Base-by-base conservation (phyloP, 225 moss, liverwort and hornwort genomes). In the Sphagnum contortum region DNA sequence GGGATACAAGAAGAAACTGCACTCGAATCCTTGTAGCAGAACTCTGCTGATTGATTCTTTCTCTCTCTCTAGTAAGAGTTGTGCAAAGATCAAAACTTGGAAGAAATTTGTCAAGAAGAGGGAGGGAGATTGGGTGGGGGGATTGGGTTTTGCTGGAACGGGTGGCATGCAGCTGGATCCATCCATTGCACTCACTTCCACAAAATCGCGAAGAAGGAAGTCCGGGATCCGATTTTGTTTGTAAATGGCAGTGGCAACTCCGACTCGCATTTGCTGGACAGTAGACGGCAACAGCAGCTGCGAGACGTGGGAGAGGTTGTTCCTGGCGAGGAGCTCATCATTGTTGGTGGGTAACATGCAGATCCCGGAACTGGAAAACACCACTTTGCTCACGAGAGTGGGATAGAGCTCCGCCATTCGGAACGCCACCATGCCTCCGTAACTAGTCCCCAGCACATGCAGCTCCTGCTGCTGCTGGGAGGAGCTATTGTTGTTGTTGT, bases 401-500 rank as follows among this genome's bases (percentile, higher is more conserved):
- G 93, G 93, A 45, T 75, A 94, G 5, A 69, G 63, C 66, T 83
- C 73, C 44, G 93, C 90, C 90, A 94, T 79, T 57, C 93, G 84
- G 57, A 81, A 94, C 3, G 93, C 93, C 54, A 94, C 93, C 78
- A 90, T 80, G 10, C 88, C 90, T 50, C 93, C 93, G 51, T 94
- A 90, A 72, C 90, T 88, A 8, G 86, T 78, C 14, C 90, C 93
- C n/a, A 94, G 82, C 3, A 90, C 84, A 59, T 87, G 79, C 48
- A 88, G 75, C 70, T 77, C 86, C 50, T 91, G 81, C 29, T 29
- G 29, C 0, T 29, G 29, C 29, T 29, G 29, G 29, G 29, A 29
- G 29, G 29, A 29, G 29, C 29, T n/a, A n/a, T n/a, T 29, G 29
- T 1, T 29, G 29, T 29, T 29, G 29, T 29, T 29, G 29, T 29